phyloP scores from a whole-genome alignment of 2,329 filamentous ascomycete species.

The Exophiala bonariae region DNA sequence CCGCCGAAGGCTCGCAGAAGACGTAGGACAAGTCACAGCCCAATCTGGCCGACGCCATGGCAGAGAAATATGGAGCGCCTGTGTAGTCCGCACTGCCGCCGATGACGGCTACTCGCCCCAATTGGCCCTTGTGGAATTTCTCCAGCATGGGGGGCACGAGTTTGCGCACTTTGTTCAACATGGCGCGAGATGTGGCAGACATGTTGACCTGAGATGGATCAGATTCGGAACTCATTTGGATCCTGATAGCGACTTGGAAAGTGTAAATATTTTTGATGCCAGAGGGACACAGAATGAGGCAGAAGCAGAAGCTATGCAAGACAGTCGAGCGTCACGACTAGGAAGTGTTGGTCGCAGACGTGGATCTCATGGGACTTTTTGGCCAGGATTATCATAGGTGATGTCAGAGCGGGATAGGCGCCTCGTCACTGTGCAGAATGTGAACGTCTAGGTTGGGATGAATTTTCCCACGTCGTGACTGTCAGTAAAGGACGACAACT shows the following conservation, averaged over 20 bases:
- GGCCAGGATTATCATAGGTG: constrained; percentile 1
- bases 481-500: too few relatives aligned
- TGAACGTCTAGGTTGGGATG: too few relatives aligned
- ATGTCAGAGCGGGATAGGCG: constrained; percentile 11
- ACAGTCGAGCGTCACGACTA: too few relatives aligned
- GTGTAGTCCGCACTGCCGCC: constrained; percentile 96
- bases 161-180: constrained; percentile 78
- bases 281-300: too few relatives aligned
- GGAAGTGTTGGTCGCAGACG: too few relatives aligned
- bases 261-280: too few relatives aligned
- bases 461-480: too few relatives aligned
- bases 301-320: too few relatives aligned
- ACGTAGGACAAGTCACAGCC: constrained; percentile 59
- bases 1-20: constrained; percentile 89
- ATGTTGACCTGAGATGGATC: constrained; percentile 41
- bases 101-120: constrained; percentile 89
- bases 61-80: constrained; percentile 95
- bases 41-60: constrained; percentile 89
- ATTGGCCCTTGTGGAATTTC: constrained; percentile 94
- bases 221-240: constrained; percentile 20
- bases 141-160: constrained; percentile 94
- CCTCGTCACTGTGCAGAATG: constrained; percentile 12
- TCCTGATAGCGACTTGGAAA: too few relatives aligned
- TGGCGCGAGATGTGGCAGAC: constrained; percentile 69
- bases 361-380: too few relatives aligned